phyloP scores from a whole-genome alignment of 2,329 filamentous ascomycete species.

The Exophiala spinifera region DNA sequence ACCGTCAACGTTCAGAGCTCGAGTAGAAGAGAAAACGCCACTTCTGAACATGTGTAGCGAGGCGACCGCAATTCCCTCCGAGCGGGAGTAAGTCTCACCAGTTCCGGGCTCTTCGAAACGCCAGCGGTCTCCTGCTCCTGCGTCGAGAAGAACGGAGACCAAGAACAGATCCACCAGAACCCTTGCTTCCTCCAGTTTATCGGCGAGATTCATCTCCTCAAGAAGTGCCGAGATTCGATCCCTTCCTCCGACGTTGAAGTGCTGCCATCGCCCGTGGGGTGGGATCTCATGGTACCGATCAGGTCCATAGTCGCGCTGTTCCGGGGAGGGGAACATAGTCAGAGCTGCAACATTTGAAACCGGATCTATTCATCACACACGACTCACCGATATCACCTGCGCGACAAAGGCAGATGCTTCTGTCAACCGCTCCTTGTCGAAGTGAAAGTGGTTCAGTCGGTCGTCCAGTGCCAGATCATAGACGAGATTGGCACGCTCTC shows the following conservation, averaged over 20 bases:
- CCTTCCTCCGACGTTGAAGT: conserved; percentile 58
- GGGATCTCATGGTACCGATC: conserved; percentile 65
- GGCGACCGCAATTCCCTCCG: conserved; percentile 79
- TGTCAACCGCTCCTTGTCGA: too few relatives aligned
- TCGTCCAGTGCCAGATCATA: too few relatives aligned
- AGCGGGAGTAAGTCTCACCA: conserved; percentile 75
- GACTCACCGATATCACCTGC: too few relatives aligned
- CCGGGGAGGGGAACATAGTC: too few relatives aligned
- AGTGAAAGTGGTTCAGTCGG: too few relatives aligned
- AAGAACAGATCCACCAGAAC: conserved; percentile 61
- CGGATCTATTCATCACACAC: too few relatives aligned
- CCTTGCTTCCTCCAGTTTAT: conserved; percentile 58
- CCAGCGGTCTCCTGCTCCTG: conserved; percentile 87
- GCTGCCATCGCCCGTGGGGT: conserved; percentile 67
- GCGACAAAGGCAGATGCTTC: too few relatives aligned
- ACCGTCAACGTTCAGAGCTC: too few relatives aligned
- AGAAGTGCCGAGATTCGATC: conserved; percentile 49
- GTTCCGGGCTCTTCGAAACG: conserved; percentile 89
- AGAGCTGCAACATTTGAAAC: too few relatives aligned
- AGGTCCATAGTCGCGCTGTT: too few relatives aligned
- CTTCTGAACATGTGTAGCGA: conserved; percentile 90
- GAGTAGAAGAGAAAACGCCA: conserved; percentile 55
- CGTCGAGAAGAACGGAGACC: conserved; percentile 58
- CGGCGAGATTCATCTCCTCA: conserved; percentile 54
- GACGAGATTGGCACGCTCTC: too few relatives aligned